phyloP scores from a whole-genome alignment of 139 green algal genomes.

The Chlamydomonas asymmetrica region DNA sequence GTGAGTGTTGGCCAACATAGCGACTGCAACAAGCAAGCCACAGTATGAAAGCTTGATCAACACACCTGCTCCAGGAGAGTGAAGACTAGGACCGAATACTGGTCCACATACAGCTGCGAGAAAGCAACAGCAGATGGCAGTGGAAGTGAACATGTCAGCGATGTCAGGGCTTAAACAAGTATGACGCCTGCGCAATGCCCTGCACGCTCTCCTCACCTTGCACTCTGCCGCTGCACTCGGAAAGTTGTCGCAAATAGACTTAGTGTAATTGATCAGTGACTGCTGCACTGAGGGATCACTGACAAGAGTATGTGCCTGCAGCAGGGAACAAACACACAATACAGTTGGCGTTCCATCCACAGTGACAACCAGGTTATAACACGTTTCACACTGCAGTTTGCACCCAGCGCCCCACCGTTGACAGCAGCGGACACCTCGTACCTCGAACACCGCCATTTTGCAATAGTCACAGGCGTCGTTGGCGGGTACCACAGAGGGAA shows the following conservation, averaged over 20 bases:
- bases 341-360: background rate
- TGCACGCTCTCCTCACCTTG: conserved; percentile 9
- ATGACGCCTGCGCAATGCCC: background rate
- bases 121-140: background rate
- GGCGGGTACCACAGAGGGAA: background rate
- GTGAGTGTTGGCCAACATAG: too few relatives aligned
- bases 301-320: conserved; percentile 42
- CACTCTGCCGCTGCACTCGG: conserved; percentile 11
- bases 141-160: background rate
- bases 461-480: conserved; percentile 31
- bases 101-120: conserved; percentile 25
- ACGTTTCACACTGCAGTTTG: background rate
- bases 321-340: background rate
- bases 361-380: background rate
- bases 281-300: conserved; percentile 38
- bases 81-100: conserved; percentile 37
- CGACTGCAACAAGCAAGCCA: too few relatives aligned
- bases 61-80: conserved; percentile 23
- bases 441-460: conserved; percentile 10
- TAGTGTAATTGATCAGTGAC: conserved; percentile 40
- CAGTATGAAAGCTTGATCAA: too few relatives aligned
- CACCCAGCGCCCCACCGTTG: background rate
- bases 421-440: background rate
- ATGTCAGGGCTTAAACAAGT: background rate
- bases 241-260: conserved; percentile 26